Evolutionary conservation across 768 basidiomycete genomes (phyloP), one percentile per base, ranked within the genome.

Genomic region (Leucogyrophana mollusca): DNA sequence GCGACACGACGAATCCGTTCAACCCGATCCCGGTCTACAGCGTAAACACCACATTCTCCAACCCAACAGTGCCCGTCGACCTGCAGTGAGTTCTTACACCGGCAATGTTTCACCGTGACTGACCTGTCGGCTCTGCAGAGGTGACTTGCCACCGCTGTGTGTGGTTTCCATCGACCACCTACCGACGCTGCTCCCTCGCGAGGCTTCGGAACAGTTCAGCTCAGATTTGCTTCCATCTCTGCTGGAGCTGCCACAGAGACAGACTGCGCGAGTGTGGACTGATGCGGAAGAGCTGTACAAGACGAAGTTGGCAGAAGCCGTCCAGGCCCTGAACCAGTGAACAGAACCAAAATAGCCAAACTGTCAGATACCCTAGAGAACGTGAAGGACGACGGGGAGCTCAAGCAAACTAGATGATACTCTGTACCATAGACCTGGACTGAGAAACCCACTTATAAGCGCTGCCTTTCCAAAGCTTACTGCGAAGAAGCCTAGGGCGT

Each of bases 1-100:
- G 96, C 73, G 96, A 99, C 66, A 98, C 95, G 18, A 98, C 94
- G 44, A 99, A 99, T 67, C 94, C 96, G 13, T 87, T 87, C 78
- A 99, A 98, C 67, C 96, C 96, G 1, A 88, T 98, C 55, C 96
- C 96, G 8, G 86, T 99, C 50, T 99, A 99, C 71, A 74, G 61
- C 45, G 78, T 94, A 70, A 97, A 96, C 70, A 98, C 95, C 17
- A 94, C 91, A 0, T 97, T 97, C 65, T 79, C 85, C 38, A 78
- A 90, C 47, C 96, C 96, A 14, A 96, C 94, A 2, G 90, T 97
- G 33, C 74, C 84, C 49, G 93, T 94, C 32, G 80, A 83, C 37
- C 80, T 90, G 57, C 83, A 79, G 87, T 92, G 57, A 69, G 87
- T 74, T 25, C 5, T n/a, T 14, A 38, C 53, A 36, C 40, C 40